These are phyloP conservation scores for Sphagnum magellanicum DNA, from an alignment of 228 moss, liverwort and hornwort genomes.

Conservation along the genomic window DNA sequence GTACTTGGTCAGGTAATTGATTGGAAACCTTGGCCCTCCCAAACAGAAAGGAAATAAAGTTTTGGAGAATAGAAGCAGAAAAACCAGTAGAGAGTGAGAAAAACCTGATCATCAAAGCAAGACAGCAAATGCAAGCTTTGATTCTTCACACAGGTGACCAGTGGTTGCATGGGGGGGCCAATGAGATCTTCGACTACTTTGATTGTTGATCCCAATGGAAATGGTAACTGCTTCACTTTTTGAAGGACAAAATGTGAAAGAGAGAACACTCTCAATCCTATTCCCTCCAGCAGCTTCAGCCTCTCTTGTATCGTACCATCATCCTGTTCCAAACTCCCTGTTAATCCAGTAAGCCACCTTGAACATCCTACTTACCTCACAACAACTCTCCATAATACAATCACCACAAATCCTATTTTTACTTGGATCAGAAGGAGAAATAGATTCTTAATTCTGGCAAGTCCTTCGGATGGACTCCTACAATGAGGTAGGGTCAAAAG, in stretches of 20 bases:
- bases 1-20: no score
- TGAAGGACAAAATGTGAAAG: constrained; percentile 32
- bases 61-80: not conserved
- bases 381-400: no score
- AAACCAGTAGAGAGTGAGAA: not conserved
- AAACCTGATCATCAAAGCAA: constrained; percentile 65
- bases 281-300: constrained; percentile 53
- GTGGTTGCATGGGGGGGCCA: constrained; percentile 43
- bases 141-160: constrained; percentile 35
- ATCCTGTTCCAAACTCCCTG: not conserved
- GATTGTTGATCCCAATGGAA: constrained; percentile 43
- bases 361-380: no score
- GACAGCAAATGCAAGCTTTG: constrained; percentile 52
- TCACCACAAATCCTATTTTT: no score
- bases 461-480: no score
- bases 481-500: no score
- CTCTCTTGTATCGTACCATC: constrained; percentile 12
- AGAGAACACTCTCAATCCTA: constrained; percentile 34
- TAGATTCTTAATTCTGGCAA: no score
- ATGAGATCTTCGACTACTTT: constrained; percentile 55
- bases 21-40: not conserved
- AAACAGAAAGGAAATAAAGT: not conserved
- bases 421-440: no score
- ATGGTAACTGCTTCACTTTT: constrained; percentile 51
- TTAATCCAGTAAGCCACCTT: no score